These are phyloP conservation scores for Arabidopsis arenosa DNA, from an alignment of 345 rosid genomes.

Conservation along the genomic window DNA sequence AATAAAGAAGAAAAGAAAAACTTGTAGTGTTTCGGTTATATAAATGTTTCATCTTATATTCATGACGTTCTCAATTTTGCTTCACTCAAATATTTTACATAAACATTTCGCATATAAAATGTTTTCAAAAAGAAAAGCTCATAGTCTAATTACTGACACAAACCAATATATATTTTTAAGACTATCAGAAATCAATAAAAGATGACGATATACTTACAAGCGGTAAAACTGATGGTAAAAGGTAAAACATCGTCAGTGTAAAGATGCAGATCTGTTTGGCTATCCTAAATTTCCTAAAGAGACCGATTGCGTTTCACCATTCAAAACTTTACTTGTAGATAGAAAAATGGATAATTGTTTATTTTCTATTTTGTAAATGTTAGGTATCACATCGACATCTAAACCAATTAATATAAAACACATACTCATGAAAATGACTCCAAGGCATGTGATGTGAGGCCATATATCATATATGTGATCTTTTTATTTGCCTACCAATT, in stretches of 20 bases:
- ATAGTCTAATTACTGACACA: too few species aligned
- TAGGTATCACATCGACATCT: slow-evolving; percentile 33
- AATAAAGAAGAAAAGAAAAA: not conserved
- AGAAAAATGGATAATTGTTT: not conserved
- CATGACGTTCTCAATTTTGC: slow-evolving; percentile 4
- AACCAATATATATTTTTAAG: too few species aligned
- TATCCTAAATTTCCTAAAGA: slow-evolving; percentile 1
- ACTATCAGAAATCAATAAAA: too few species aligned
- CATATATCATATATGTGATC: slow-evolving; percentile 2
- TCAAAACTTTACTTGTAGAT: slow-evolving; percentile 7
- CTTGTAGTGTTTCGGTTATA: slow-evolving; percentile 1
- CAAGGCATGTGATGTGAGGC: slow-evolving; percentile 18
- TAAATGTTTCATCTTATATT: not conserved
- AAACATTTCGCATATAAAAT: too few species aligned
- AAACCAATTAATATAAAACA: not conserved
- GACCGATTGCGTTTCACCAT: slow-evolving; percentile 8
- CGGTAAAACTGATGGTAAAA: too few species aligned
- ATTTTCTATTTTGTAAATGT: not conserved
- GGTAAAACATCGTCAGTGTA: not conserved
- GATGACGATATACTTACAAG: too few species aligned
- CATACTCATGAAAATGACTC: slow-evolving; percentile 8
- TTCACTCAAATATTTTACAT: too few species aligned
- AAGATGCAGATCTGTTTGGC: not conserved
- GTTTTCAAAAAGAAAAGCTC: too few species aligned
- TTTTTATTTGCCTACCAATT: not conserved